phyloP scores from a whole-genome alignment of 2,329 filamentous ascomycete genomes.

The Talaromyces verruculosus region DNA sequence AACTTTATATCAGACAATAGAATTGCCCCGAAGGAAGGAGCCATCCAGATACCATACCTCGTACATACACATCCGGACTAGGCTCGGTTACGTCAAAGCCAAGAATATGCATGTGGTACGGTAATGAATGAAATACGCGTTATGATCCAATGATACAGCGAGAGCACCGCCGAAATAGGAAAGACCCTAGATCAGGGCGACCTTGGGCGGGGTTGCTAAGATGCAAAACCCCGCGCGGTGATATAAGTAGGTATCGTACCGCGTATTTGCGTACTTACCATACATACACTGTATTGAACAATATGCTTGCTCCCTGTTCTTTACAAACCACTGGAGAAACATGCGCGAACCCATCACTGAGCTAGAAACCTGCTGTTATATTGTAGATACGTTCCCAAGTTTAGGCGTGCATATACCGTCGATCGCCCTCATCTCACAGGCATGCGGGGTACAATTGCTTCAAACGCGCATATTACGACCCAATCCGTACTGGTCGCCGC shows the following conservation, averaged over 20 bases:
- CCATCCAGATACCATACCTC: neutral
- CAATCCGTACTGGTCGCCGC: conserved; percentile 8
- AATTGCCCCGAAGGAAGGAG: neutral
- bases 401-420: neutral
- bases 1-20: conserved; percentile 4
- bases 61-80: neutral
- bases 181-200: neutral
- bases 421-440: neutral
- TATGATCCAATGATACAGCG: neutral
- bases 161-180: neutral
- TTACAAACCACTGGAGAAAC: neutral
- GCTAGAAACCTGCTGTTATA: neutral
- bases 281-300: neutral
- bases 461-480: neutral
- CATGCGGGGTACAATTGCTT: neutral
- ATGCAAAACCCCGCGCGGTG: neutral
- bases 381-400: neutral
- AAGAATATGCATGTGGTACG: neutral
- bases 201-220: neutral
- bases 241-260: neutral
- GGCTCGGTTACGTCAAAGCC: conserved; percentile 4
- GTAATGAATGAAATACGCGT: neutral
- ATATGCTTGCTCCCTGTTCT: neutral
- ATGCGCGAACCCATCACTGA: neutral
- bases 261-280: conserved; percentile 3